Conservation (phyloP, 2,329 filamentous ascomycete genomes). For the Diaporthe eres region DNA sequence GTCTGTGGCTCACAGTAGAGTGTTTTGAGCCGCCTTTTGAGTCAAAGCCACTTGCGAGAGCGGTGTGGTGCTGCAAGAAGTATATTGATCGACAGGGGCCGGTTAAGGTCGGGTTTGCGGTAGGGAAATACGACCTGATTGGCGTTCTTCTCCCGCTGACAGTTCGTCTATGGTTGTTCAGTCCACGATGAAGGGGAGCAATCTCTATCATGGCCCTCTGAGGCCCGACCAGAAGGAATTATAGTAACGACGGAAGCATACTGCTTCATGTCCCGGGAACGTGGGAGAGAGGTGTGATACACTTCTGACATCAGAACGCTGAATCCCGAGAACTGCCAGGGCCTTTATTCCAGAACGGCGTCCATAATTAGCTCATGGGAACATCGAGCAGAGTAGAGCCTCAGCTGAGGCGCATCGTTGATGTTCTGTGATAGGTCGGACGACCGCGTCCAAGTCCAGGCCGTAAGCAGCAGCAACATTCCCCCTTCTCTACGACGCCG, state of each 20-base stretch:
- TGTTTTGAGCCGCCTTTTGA: background rate
- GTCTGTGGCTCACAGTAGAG: background rate
- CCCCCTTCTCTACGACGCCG: slow-evolving; percentile 17
- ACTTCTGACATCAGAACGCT: slow-evolving; percentile 25
- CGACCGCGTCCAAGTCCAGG: background rate
- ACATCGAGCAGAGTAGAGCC: slow-evolving; percentile 33
- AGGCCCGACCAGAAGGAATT: background rate
- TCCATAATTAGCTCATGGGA: slow-evolving; percentile 36
- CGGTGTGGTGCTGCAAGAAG: slow-evolving; percentile 8
- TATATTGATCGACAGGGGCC: slow-evolving; percentile 21
- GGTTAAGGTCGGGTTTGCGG: background rate
- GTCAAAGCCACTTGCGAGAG: background rate
- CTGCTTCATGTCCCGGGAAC: background rate
- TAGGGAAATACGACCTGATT: background rate
- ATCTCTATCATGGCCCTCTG: background rate
- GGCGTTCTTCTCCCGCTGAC: background rate
- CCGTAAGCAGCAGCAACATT: slow-evolving; percentile 34
- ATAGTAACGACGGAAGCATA: background rate
- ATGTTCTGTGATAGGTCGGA: slow-evolving; percentile 36
- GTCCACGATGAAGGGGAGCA: background rate
- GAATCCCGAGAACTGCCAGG: slow-evolving; percentile 12
- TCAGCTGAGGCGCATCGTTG: slow-evolving; percentile 39
- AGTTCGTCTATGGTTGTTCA: background rate
- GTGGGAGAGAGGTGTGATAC: background rate
- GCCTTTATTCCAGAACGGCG: slow-evolving; percentile 7